phyloP scores from a whole-genome alignment of 345 rosid species.

The Eucalyptus victrix region DNA sequence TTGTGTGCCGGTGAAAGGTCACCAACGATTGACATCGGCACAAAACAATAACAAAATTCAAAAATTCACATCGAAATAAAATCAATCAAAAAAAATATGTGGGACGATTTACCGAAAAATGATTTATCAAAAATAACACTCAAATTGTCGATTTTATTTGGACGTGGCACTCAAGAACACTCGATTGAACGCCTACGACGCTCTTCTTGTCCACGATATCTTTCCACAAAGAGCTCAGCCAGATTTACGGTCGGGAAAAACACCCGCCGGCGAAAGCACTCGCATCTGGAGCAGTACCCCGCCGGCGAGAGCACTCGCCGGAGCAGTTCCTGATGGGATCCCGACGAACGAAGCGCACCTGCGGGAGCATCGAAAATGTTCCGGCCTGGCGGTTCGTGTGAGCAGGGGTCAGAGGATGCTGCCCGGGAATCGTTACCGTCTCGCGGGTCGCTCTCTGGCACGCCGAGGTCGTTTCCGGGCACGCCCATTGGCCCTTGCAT shows the following conservation, averaged over 20 bases:
- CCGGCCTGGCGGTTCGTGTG: neutral
- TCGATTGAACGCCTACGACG: no score
- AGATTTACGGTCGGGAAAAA: no score
- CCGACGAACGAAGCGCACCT: neutral
- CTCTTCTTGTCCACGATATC: no score
- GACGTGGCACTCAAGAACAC: neutral
- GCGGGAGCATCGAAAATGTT: neutral
- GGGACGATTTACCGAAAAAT: no score
- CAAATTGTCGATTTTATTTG: neutral
- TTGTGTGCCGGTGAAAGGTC: no score
- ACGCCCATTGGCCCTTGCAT: neutral
- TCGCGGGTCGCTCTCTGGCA: neutral
- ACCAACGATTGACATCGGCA: no score
- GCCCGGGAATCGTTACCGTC: neutral
- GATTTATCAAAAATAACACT: neutral
- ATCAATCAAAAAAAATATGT: rapidly evolving
- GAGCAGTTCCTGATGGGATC: neutral
- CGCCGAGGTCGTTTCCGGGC: neutral
- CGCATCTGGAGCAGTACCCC: neutral
- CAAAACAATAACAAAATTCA: no score
- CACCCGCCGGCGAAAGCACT: neutral
- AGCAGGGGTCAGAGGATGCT: neutral
- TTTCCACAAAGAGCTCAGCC: neutral
- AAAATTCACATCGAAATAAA: neutral
- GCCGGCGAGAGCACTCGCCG: neutral